Evolutionary conservation across 495 filamentous ascomycete genomes (phyloP).

Genomic region (Penicillium robsamsonii): DNA sequence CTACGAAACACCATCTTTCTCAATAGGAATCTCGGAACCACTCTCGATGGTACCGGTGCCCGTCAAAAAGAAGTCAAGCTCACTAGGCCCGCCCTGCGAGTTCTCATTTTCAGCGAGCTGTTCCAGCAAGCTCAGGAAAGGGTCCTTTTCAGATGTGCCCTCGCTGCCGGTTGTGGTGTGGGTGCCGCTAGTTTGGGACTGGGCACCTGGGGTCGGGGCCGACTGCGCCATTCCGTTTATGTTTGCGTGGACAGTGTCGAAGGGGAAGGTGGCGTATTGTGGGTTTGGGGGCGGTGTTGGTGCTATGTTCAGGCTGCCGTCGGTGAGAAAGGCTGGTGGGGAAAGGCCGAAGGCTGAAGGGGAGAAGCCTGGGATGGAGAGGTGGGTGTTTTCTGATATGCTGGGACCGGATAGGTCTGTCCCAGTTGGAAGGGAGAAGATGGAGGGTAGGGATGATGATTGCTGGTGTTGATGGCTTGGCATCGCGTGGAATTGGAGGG

Average conservation of each 20-base stretch:
- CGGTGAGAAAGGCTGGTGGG: constrained; percentile 32
- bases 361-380: constrained; percentile 32
- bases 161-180: constrained; percentile 32
- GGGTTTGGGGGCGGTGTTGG: constrained; percentile 38
- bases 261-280: constrained; percentile 47
- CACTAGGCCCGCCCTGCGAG: constrained; percentile 58
- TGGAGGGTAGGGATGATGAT: constrained; percentile 20
- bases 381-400: constrained; percentile 12
- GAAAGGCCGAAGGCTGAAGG: constrained; percentile 34
- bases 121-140: constrained; percentile 74
- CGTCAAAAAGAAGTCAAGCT: constrained; percentile 68
- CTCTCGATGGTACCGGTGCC: constrained; percentile 29
- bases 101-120: constrained; percentile 77
- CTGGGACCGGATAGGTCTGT: constrained; percentile 5
- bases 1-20: constrained; percentile 3
- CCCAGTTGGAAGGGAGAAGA: constrained; percentile 30
- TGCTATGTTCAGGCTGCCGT: constrained; percentile 27
- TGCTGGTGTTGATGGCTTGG: constrained; percentile 10
- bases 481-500: constrained; percentile 22
- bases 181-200: constrained; percentile 37
- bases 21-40: constrained; percentile 10
- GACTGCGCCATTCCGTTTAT: constrained; percentile 6
- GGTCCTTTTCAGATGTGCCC: constrained; percentile 62
- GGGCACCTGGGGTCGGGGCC: constrained; percentile 37
- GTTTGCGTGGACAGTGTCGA: constrained; percentile 30